A percentile compares a stretch with the other conserved stretches of the same genome.
Conservation (phyloP, 2,329 filamentous ascomycete genomes). For the Aspergillus sp. region DNA sequence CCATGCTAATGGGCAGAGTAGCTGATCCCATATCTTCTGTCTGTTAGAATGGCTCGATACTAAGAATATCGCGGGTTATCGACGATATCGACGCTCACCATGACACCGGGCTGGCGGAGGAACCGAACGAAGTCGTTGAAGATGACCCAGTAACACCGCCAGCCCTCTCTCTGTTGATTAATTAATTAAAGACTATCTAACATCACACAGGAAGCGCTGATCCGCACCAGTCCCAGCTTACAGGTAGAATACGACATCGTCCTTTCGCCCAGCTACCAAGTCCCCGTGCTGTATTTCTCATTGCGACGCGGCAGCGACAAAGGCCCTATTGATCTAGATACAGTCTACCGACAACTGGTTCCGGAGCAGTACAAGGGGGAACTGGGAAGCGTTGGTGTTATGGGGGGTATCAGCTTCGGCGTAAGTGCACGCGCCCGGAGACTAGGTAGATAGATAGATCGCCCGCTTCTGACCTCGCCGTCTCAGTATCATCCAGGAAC, state of each 20-base stretch:
- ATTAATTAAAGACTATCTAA: too few relatives aligned
- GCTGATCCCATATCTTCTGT: too few relatives aligned
- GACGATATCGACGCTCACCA: constrained; percentile 5
- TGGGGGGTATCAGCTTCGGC: constrained; percentile 67
- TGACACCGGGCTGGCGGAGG: constrained; percentile 6
- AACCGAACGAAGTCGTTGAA: constrained; percentile 14
- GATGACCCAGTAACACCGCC: constrained; percentile 19
- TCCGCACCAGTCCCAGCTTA: constrained; percentile 34
- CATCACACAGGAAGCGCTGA: constrained; percentile 33
- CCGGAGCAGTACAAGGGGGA: constrained; percentile 54
- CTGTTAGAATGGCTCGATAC: constrained; percentile 14
- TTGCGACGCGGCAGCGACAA: constrained; percentile 49
- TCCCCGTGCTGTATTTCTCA: constrained; percentile 68
- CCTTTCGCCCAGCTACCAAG: constrained; percentile 63
- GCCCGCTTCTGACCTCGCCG: constrained; percentile 27
- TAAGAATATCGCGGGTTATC: constrained; percentile 22
- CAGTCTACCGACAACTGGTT: constrained; percentile 61
- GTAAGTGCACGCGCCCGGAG: constrained; percentile 45
- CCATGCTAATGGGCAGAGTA: too few relatives aligned
- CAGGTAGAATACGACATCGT: constrained; percentile 63
- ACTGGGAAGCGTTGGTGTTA: constrained; percentile 52
- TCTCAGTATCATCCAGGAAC: constrained; percentile 71
- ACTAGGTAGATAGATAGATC: too few relatives aligned
- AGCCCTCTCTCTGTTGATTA: background rate
- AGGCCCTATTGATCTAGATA: constrained; percentile 54